Conservation (phyloP, 2,329 filamentous ascomycete genomes). For the Aureobasidium sp. region DNA sequence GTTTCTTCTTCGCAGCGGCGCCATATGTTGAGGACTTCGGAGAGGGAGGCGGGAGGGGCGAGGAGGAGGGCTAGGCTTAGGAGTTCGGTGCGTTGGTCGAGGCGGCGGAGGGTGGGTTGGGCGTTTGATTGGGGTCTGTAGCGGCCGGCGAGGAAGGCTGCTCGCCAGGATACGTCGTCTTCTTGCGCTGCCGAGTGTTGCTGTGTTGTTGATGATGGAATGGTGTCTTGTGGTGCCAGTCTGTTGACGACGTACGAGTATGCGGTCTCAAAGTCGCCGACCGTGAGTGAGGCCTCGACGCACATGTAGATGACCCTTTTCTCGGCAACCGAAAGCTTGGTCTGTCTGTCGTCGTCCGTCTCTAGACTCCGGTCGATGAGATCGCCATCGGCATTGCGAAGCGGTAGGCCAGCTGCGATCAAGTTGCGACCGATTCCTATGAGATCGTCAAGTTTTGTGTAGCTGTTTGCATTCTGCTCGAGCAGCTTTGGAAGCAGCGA, state of each 20-base stretch:
- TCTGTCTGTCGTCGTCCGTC: neutral
- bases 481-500: constrained; percentile 66
- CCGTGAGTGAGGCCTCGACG: constrained; percentile 65
- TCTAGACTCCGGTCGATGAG: constrained; percentile 26
- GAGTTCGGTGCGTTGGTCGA: constrained; percentile 77
- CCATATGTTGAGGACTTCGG: constrained; percentile 69
- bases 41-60: constrained; percentile 61
- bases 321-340: constrained; percentile 40
- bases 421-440: constrained; percentile 63
- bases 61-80: constrained; percentile 68
- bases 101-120: constrained; percentile 56
- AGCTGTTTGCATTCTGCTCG: constrained; percentile 67
- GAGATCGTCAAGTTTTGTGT: constrained; percentile 68
- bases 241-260: constrained; percentile 76
- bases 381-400: constrained; percentile 23
- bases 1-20: constrained; percentile 73
- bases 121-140: constrained; percentile 47
- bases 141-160: constrained; percentile 70
- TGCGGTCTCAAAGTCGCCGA: constrained; percentile 78
- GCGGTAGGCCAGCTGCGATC: constrained; percentile 45
- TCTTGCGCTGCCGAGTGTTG: constrained; percentile 22
- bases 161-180: constrained; percentile 71
- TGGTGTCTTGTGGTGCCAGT: constrained; percentile 38
- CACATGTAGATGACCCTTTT: constrained; percentile 72
- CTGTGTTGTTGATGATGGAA: constrained; percentile 18